Conservation (phyloP, 208 protist species). For the Acanthamoeba triangularis region DNA sequence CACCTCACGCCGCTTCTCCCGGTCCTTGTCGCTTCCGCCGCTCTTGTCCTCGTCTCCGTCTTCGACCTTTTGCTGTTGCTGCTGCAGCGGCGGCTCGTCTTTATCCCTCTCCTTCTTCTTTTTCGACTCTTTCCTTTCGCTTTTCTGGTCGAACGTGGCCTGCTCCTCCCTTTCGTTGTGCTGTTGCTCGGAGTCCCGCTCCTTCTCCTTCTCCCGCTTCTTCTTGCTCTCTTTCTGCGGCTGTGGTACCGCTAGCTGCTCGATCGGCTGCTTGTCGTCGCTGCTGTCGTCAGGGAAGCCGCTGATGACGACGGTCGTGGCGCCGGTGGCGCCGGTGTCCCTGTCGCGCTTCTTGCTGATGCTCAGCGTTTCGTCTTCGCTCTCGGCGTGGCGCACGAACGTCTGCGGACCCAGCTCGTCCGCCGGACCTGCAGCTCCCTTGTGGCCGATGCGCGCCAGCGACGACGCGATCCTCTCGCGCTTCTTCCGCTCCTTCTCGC, state of each 20-base stretch:
- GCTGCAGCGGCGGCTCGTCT: neutral
- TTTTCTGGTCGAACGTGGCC: neutral
- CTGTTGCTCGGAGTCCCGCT: neutral
- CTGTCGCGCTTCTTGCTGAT: constrained; percentile 6
- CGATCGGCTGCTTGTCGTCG: neutral
- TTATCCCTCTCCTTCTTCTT: constrained; percentile 74
- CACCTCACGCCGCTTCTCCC: constrained; percentile 58
- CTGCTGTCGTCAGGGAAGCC: neutral
- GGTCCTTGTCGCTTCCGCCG: constrained; percentile 57
- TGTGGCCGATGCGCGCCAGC: neutral
- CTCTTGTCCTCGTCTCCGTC: constrained; percentile 21
- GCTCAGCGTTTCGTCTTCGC: neutral
- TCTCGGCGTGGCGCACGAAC: neutral
- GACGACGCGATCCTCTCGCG: neutral
- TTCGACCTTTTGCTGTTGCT: constrained; percentile 5
- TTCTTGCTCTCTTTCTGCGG: neutral
- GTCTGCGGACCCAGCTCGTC: neutral
- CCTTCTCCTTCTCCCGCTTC: constrained; percentile 14
- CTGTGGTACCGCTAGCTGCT: neutral
- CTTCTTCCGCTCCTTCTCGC: neutral
- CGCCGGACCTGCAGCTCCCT: neutral
- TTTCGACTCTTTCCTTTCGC: constrained; percentile 69
- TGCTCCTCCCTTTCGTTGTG: neutral
- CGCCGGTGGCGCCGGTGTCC: neutral
- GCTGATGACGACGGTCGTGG: neutral